Conservation (phyloP, 2,329 filamentous ascomycete species). For the Penicillium crustosum region DNA sequence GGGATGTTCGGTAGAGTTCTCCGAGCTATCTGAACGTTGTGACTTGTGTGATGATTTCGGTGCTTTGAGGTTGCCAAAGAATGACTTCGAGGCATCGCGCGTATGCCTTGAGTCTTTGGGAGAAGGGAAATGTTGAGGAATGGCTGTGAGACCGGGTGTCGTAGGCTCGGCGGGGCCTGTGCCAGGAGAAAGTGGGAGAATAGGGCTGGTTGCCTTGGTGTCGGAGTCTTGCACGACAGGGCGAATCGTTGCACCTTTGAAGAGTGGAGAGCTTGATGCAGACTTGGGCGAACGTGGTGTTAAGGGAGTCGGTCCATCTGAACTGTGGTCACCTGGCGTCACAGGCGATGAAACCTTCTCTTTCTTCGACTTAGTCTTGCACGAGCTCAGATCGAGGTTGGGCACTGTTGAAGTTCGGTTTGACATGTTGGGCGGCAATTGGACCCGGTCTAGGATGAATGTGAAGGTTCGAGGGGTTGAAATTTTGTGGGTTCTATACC, state of each 20-base stretch:
- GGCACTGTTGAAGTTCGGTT: conserved; percentile 38
- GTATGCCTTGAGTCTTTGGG: conserved; percentile 44
- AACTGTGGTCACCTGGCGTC: conserved; percentile 37
- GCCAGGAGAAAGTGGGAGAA: conserved; percentile 31
- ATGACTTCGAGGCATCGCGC: conserved; percentile 47
- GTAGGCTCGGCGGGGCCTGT: conserved; percentile 27
- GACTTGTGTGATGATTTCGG: conserved; percentile 46
- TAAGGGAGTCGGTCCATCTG: conserved; percentile 37
- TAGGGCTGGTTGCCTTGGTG: conserved; percentile 31
- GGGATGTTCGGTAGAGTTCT: conserved; percentile 37
- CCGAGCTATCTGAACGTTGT: conserved; percentile 43
- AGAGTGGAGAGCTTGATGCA: conserved; percentile 37
- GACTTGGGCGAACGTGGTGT: conserved; percentile 42
- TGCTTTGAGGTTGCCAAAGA: conserved; percentile 50
- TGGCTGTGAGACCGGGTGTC: conserved; percentile 47
- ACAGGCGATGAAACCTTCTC: conserved; percentile 34
- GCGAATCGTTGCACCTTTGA: conserved; percentile 43
- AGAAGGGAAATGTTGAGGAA: conserved; percentile 47
- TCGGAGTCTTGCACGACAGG: conserved; percentile 41
- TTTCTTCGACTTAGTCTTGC: conserved; percentile 31
- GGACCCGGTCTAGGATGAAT: neutral
- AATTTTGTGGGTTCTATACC: neutral
- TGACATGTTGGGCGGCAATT: conserved; percentile 33
- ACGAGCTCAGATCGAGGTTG: conserved; percentile 40
- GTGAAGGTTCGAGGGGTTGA: neutral